These are phyloP conservation scores for Colletotrichum navitas DNA, from an alignment of 2,329 filamentous ascomycete genomes.

Conservation along the genomic window DNA sequence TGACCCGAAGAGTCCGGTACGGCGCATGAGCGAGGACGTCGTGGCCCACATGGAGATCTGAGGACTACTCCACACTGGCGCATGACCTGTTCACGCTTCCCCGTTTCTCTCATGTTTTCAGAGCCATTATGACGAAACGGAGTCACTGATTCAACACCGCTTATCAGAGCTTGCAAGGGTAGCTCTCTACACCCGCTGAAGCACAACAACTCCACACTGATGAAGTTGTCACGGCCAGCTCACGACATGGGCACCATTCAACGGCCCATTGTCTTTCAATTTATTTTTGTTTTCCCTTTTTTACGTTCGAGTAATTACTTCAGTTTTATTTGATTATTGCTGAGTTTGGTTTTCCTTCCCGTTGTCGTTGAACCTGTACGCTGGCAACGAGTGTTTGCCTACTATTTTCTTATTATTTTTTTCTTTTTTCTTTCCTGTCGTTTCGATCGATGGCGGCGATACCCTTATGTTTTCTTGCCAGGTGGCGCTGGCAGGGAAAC, in stretches of 20 bases:
- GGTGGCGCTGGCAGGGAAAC: slow-evolving; percentile 41
- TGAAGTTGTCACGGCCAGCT: slow-evolving; percentile 14
- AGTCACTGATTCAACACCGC: slow-evolving; percentile 37
- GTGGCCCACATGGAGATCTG: slow-evolving; percentile 74
- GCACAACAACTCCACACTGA: slow-evolving; percentile 2
- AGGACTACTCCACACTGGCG: slow-evolving; percentile 42
- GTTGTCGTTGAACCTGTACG: slow-evolving; percentile 17
- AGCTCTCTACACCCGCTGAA: slow-evolving; percentile 25
- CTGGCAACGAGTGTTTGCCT: slow-evolving; percentile 16
- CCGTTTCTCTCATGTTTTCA: slow-evolving; percentile 28
- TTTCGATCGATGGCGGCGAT: slow-evolving; percentile 31
- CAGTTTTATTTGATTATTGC: slow-evolving; percentile 2
- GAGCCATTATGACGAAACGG: slow-evolving; percentile 36
- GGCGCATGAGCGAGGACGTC: slow-evolving; percentile 73
- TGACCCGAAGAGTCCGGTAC: slow-evolving; percentile 57
- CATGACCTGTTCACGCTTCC: slow-evolving; percentile 28
- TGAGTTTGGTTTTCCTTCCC: neutral
- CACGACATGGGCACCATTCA: slow-evolving; percentile 21
- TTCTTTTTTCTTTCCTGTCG: slow-evolving; percentile 1
- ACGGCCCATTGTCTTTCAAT: slow-evolving; percentile 12
- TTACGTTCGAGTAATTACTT: neutral
- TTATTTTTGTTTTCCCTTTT: neutral
- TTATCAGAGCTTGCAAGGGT: slow-evolving; percentile 31
- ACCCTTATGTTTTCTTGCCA: slow-evolving; percentile 41
- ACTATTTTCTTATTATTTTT: neutral